Evolutionary conservation across 768 basidiomycete genomes (phyloP).

Genomic region (Auricularia sp.): DNA sequence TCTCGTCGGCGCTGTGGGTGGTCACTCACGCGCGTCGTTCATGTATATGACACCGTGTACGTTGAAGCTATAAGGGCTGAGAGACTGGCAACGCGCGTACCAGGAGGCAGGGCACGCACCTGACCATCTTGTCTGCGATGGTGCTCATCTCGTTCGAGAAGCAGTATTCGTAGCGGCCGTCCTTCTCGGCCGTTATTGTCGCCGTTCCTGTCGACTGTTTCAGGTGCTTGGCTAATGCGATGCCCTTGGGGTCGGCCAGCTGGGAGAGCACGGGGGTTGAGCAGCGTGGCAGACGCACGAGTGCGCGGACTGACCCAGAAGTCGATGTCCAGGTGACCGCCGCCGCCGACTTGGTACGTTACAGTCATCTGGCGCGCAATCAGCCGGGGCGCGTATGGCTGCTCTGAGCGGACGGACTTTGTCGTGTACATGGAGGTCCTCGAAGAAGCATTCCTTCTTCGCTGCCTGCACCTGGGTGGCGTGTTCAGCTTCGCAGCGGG

Average conservation of each 20-base stretch:
- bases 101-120: slow-evolving; percentile 34
- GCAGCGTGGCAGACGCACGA: neutral
- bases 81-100: neutral
- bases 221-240: slow-evolving; percentile 64
- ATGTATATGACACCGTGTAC: slow-evolving; percentile 96
- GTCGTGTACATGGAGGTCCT: slow-evolving; percentile 85
- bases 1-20: neutral
- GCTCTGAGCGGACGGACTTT: slow-evolving; percentile 37
- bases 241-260: slow-evolving; percentile 70
- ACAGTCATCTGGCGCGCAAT: slow-evolving; percentile 75
- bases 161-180: slow-evolving; percentile 90
- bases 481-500: slow-evolving; percentile 13
- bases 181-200: slow-evolving; percentile 75
- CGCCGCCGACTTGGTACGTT: slow-evolving; percentile 96
- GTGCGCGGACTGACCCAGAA: slow-evolving; percentile 63
- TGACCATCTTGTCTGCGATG: slow-evolving; percentile 90
- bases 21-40: slow-evolving; percentile 67
- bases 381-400: neutral
- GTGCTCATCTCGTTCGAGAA: slow-evolving; percentile 99
- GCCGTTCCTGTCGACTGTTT: slow-evolving; percentile 83
- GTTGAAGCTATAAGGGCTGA: slow-evolving; percentile 61
- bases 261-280: slow-evolving; percentile 23
- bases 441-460: slow-evolving; percentile 91
- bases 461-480: slow-evolving; percentile 49
- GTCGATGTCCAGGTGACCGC: slow-evolving; percentile 94